Evolutionary conservation across 1,284 basidiomycete species (phyloP).

Genomic region (Termitomyces sp.): DNA sequence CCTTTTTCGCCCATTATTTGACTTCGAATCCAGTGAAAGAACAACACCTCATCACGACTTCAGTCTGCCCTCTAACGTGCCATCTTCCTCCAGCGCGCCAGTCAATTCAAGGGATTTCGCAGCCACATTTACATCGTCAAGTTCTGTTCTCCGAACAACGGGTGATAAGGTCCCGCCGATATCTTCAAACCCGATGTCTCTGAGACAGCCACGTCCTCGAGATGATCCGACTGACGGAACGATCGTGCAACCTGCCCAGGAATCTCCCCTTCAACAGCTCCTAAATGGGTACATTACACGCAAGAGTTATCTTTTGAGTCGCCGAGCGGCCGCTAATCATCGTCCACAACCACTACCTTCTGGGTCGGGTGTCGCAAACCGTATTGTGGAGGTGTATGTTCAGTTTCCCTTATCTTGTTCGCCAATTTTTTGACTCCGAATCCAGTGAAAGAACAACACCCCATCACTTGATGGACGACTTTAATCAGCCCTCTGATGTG

Average conservation of each 20-base stretch:
- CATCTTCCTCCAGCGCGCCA: background rate
- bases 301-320: background rate
- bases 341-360: background rate
- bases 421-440: background rate
- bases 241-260: background rate
- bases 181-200: no score
- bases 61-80: background rate
- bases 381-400: constrained; percentile 44
- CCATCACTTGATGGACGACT: constrained; percentile 2
- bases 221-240: no score
- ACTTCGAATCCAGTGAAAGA: constrained; percentile 10
- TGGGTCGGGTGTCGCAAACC: constrained; percentile 36
- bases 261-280: background rate
- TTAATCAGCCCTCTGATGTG: background rate
- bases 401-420: background rate
- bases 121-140: constrained; percentile 5
- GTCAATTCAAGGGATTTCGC: background rate
- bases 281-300: background rate
- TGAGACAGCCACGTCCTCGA: no score
- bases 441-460: constrained; percentile 13
- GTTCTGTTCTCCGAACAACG: background rate
- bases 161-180: no score
- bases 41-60: constrained; percentile 6
- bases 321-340: background rate
- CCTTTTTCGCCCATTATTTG: background rate